Conservation (phyloP, 768 basidiomycete species). For the Podaxis sp. region DNA sequence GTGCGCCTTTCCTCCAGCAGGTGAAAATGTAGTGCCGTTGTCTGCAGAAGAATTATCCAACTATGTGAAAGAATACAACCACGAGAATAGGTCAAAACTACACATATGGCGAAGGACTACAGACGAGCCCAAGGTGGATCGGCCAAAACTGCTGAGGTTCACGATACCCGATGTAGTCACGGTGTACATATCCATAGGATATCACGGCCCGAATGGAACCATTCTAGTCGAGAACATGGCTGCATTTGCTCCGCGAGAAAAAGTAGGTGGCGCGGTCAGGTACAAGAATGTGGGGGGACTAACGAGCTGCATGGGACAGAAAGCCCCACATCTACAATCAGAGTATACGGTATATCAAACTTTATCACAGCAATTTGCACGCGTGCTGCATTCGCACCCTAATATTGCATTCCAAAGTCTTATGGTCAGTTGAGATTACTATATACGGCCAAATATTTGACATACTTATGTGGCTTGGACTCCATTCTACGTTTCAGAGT, state of each 20-base stretch:
- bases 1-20: constrained; percentile 33
- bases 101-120: constrained; percentile 52
- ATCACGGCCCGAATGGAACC: constrained; percentile 29
- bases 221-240: constrained; percentile 61
- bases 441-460: constrained; percentile 1
- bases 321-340: constrained; percentile 67
- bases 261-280: constrained; percentile 36
- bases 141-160: constrained; percentile 53
- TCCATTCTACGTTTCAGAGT: constrained; percentile 31
- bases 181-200: constrained; percentile 57
- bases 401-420: constrained; percentile 12
- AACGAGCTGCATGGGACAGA: constrained; percentile 36
- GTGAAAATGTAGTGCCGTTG: constrained; percentile 38
- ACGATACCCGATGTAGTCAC: constrained; percentile 64
- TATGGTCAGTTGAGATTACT: constrained; percentile 10
- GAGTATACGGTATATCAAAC: constrained; percentile 63
- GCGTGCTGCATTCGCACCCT: constrained; percentile 47
- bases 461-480: not conserved
- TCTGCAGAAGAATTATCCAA: constrained; percentile 44
- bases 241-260: constrained; percentile 75
- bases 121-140: constrained; percentile 20
- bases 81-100: constrained; percentile 40
- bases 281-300: constrained; percentile 7
- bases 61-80: constrained; percentile 63
- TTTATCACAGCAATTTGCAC: constrained; percentile 66